Base-by-base conservation (phyloP, 1,284 basidiomycete genomes). In the Tetrapyrgos nigripes region DNA sequence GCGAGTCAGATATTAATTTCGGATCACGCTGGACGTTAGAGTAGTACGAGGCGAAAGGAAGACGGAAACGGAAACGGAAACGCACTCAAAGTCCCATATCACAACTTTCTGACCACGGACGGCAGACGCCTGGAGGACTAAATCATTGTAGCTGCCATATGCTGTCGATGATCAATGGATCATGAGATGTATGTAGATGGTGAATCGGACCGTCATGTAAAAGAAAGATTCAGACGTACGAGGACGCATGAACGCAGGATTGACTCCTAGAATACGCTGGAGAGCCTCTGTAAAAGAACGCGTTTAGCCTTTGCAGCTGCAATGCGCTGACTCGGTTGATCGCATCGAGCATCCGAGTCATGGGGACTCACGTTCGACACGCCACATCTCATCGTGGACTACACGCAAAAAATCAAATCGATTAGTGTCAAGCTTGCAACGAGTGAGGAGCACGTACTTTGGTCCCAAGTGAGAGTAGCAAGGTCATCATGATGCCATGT, bases 51-150 rank as follows among this genome's bases (percentile, higher is more conserved):
- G n/a, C n/a, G n/a, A n/a, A n/a, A n/a, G n/a, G n/a, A n/a, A n/a
- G n/a, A n/a, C n/a, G n/a, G n/a, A n/a, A n/a, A n/a, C n/a, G n/a
- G n/a, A n/a, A n/a, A n/a, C 4, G 27, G 21, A 8, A 23, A 68
- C 72, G 33, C 57, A 79, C 78, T 81, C 80, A 45, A 80, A 76
- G 60, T 81, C 79, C 80, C 79, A 81, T 29, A 71, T 66, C 3
- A 73, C 73, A 23, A 79, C 58, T 0, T 63, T 63, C 62, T 81
- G 79, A 8, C 73, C 72, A 40, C 83, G 76, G 33, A 72, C 60
- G 26, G 58, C 60, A 11, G 62, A 27, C 11, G 31, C 60, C 40
- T 60, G 51, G 17, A 77, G 70, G 9, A 80, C 79, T 9, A 70
- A 71, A 63, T 79, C 73, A 44, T 44, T 44, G 69, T 78, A 78